These are phyloP conservation scores for Solanum chilense DNA, from an alignment of 257 asterid species.

Conservation along the genomic window DNA sequence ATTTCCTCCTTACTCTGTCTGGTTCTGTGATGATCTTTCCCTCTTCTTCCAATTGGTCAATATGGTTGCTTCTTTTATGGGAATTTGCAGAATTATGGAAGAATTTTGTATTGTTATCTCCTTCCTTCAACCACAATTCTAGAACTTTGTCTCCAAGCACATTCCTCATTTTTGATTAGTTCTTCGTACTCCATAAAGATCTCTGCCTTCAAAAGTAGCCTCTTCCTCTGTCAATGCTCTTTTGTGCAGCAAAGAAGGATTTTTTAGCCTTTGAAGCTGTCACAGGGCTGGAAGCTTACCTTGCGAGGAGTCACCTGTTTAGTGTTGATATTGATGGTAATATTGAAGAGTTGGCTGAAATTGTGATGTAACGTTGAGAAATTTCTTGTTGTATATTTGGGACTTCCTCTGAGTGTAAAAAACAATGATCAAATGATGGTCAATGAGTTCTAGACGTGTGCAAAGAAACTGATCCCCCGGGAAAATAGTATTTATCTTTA, in stretches of 20 bases:
- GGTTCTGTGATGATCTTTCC: too few relatives aligned
- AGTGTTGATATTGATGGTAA: neutral
- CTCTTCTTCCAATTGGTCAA: too few relatives aligned
- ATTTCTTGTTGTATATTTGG: neutral
- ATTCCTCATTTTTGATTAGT: too few relatives aligned
- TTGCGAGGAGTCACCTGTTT: neutral
- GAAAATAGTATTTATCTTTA: neutral
- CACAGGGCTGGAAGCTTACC: neutral
- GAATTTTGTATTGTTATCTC: too few relatives aligned
- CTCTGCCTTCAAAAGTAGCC: too few relatives aligned
- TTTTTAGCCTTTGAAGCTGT: neutral
- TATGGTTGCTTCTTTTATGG: too few relatives aligned
- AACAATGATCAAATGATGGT: neutral
- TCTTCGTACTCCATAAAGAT: too few relatives aligned
- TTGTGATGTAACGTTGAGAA: neutral
- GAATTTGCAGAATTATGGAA: too few relatives aligned
- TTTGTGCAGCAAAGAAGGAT: neutral
- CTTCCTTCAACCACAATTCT: too few relatives aligned
- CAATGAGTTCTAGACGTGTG: neutral
- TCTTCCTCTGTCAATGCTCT: too few relatives aligned
- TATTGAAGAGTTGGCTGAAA: neutral
- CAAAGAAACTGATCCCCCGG: neutral
- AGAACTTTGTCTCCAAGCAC: too few relatives aligned
- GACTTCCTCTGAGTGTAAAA: neutral
- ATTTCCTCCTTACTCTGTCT: too few relatives aligned